Evolutionary conservation across 2,329 filamentous ascomycete species (phyloP), one percentile per base, ranked within the genome.

Genomic region (Microcyclospora tardicrescens): DNA sequence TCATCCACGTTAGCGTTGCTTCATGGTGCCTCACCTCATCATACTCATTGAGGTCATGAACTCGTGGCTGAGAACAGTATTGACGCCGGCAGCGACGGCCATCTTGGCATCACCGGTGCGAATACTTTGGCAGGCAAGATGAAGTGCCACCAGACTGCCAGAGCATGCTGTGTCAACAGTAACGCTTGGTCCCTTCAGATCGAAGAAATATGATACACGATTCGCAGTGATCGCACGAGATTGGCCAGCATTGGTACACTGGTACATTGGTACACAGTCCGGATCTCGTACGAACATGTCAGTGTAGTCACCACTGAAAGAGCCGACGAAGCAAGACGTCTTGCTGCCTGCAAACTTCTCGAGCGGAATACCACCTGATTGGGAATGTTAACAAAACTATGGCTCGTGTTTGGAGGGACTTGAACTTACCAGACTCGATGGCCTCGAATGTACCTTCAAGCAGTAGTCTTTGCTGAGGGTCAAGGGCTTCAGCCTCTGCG

Each of bases 401-500:
- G n/a, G n/a, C n/a, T n/a, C n/a, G n/a, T n/a, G n/a, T n/a, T n/a
- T n/a, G n/a, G n/a, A n/a, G n/a, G n/a, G n/a, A n/a, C n/a, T n/a
- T n/a, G n/a, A n/a, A n/a, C n/a, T n/a, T n/a, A n/a, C n/a, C n/a
- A n/a, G n/a, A n/a, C 19, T 8, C 19, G 5, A 8, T 8, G 19
- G 5, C 12, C 35, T 37, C 73, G 29, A 38, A 34, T 2, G 32
- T 14, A 4, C 13, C 33, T 32, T 50, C 45, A 1, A 52, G 34
- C 2, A 45, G 15, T 6, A 41, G 29, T 1, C 49, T 31, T 14
- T 51, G 47, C 30, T 52, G 46, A 2, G 49, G 49, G 31, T 52
- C 49, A 30, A 48, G 44, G 13, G 32, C 35, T 6, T 33, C 35
- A 3, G 43, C 46, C 30, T 50, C 47, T 6, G 27, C 29, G 9